These are phyloP conservation scores for Pichia heedii DNA, from an alignment of 805 yeast genomes.

Conservation along the genomic window DNA sequence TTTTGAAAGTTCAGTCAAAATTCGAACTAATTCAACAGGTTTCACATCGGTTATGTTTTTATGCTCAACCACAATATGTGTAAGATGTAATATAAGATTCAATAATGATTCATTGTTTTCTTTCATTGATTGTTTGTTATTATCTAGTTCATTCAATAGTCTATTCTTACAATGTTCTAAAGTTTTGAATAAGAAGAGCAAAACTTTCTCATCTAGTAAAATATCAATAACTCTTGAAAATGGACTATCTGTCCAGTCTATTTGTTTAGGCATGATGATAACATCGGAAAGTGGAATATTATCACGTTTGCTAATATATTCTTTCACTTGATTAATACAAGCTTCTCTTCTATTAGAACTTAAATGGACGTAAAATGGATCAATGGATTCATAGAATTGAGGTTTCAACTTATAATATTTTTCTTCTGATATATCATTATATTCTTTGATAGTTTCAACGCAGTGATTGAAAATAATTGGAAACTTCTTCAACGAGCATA, in stretches of 20 bases:
- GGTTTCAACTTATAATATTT: conserved; percentile 60
- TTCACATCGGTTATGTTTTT: conserved; percentile 6
- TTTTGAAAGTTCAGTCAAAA: conserved; percentile 2
- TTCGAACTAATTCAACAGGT: conserved; percentile 1
- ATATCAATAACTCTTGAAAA: conserved; percentile 41
- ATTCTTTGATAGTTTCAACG: conserved; percentile 49
- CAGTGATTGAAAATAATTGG: conserved; percentile 46
- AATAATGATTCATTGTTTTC: conserved; percentile 41
- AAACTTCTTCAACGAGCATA: conserved; percentile 63
- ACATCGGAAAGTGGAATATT: conserved; percentile 33
- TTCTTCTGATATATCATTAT: not conserved
- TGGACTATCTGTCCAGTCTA: conserved; percentile 30
- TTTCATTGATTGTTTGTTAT: conserved; percentile 2
- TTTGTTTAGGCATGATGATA: conserved; percentile 46
- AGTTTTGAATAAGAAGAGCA: conserved; percentile 42
- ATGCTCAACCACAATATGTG: conserved; percentile 43
- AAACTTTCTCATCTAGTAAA: conserved; percentile 44
- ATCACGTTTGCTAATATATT: conserved; percentile 31
- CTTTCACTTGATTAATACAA: conserved; percentile 57
- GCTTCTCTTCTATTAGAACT: conserved; percentile 76
- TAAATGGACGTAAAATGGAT: conserved; percentile 78
- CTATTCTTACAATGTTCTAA: conserved; percentile 29
- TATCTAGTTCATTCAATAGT: conserved; percentile 15
- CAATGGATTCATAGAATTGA: conserved; percentile 44
- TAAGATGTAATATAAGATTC: conserved; percentile 52